Percentiles rank a stretch among this genome's conserved stretches.
These are phyloP conservation scores for Blastomyces silverae DNA, from an alignment of 2,329 filamentous ascomycete genomes.

Conservation along the genomic window DNA sequence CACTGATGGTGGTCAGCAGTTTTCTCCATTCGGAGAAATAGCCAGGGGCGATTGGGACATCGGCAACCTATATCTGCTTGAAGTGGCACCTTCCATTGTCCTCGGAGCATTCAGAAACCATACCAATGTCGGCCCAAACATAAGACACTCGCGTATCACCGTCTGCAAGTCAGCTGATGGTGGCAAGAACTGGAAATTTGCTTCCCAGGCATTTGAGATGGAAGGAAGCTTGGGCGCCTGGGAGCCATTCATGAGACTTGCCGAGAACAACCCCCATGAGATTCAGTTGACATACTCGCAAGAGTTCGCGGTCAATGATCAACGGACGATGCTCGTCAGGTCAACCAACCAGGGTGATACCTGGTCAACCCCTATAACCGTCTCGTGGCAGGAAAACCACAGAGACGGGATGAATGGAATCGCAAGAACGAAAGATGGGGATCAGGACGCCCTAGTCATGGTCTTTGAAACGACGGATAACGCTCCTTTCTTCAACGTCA, in stretches of 20 bases:
- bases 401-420: slow-evolving; percentile 46
- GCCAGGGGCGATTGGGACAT: slow-evolving; percentile 41
- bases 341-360: slow-evolving; percentile 41
- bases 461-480: slow-evolving; percentile 43
- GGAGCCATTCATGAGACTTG: slow-evolving; percentile 47
- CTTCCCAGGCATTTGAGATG: slow-evolving; percentile 43
- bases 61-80: slow-evolving; percentile 45
- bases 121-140: slow-evolving; percentile 31
- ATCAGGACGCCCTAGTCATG: slow-evolving; percentile 33
- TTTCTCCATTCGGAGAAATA: slow-evolving; percentile 41
- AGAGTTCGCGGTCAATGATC: slow-evolving; percentile 43
- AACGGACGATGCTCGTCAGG: slow-evolving; percentile 46
- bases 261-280: slow-evolving; percentile 28
- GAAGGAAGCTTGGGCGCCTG: slow-evolving; percentile 38
- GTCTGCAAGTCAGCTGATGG: slow-evolving; percentile 44
- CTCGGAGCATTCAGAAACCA: slow-evolving; percentile 48
- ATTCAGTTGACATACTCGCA: slow-evolving; percentile 45
- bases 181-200: slow-evolving; percentile 41
- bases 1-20: slow-evolving; percentile 40
- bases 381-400: slow-evolving; percentile 36
- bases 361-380: slow-evolving; percentile 41
- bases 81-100: slow-evolving; percentile 33
- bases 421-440: slow-evolving; percentile 30
- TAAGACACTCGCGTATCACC: slow-evolving; percentile 45
- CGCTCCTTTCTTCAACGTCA: slow-evolving; percentile 38